A percentile compares a stretch with the other conserved stretches of the same genome.
These are phyloP conservation scores for Acanthamoeba divionensis DNA, from an alignment of 208 protist species.

Conservation along the genomic window DNA sequence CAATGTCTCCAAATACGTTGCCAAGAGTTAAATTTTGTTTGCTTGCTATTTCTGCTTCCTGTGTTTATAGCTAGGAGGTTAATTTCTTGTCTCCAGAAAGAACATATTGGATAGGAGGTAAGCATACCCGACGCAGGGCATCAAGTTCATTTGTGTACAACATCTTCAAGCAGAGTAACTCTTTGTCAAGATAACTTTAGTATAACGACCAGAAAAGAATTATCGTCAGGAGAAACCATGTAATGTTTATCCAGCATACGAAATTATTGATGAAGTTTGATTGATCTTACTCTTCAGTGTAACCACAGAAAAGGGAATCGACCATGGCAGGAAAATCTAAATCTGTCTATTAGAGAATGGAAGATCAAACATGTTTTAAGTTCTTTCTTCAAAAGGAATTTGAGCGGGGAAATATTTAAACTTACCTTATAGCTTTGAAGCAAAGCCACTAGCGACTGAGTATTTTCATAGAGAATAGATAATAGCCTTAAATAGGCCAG, in stretches of 20 bases:
- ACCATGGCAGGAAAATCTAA: constrained; percentile 32
- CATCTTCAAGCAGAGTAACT: not conserved
- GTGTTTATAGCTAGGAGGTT: too few species aligned
- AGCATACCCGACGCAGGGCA: not conserved
- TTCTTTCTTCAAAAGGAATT: too few species aligned
- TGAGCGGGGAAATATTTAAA: too few species aligned
- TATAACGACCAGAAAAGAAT: not conserved
- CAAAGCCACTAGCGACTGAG: not conserved
- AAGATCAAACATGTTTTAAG: too few species aligned
- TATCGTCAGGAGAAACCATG: not conserved
- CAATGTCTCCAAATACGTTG: not conserved
- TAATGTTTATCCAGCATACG: not conserved
- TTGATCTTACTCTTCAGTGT: constrained; percentile 10
- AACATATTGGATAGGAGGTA: not conserved
- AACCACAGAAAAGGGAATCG: not conserved
- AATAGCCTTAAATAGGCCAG: too few species aligned
- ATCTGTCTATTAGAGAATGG: constrained; percentile 28
- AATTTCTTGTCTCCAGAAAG: too few species aligned
- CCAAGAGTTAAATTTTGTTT: not conserved
- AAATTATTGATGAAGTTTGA: not conserved
- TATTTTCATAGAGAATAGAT: not conserved
- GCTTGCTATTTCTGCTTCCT: not conserved
- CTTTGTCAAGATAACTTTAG: not conserved
- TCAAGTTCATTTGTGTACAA: not conserved
- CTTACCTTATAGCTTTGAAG: too few species aligned